A percentile compares a stretch with the other conserved stretches of the same genome.
Evolutionary conservation across 192 early-diverging fungal genomes (phyloP).

Genomic region (Coemansia aciculifera): DNA sequence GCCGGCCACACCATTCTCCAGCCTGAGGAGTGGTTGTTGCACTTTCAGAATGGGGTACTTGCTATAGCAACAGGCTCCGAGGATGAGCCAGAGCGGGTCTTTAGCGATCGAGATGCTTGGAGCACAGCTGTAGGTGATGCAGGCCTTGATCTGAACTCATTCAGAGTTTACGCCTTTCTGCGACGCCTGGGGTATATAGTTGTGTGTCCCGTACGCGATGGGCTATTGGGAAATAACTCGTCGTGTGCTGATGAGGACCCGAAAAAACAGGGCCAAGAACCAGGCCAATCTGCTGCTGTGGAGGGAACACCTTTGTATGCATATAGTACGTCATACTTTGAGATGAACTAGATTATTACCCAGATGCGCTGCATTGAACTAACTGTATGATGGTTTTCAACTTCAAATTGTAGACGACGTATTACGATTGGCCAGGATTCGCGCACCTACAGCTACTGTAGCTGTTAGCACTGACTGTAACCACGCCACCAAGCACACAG

Average conservation of each 20-base stretch:
- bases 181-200: slow-evolving; percentile 38
- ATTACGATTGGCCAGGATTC: slow-evolving; percentile 7
- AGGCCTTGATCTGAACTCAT: slow-evolving; percentile 19
- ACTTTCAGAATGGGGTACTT: slow-evolving; percentile 34
- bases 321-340: neutral
- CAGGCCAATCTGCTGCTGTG: neutral
- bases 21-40: slow-evolving; percentile 45
- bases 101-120: slow-evolving; percentile 13
- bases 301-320: neutral
- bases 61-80: neutral
- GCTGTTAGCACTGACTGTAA: neutral
- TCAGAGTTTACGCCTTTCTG: slow-evolving; percentile 28
- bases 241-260: neutral
- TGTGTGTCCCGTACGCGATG: slow-evolving; percentile 3
- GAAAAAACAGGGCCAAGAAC: too few species aligned
- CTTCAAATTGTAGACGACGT: slow-evolving; percentile 18
- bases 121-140: slow-evolving; percentile 8
- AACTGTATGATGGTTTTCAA: neutral
- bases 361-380: neutral
- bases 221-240: neutral
- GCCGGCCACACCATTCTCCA: slow-evolving; percentile 16
- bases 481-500: neutral
- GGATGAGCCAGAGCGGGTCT: neutral
- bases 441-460: neutral
- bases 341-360: too few species aligned